Conservation (phyloP, 306 rosid species). For the Cucumis hystrix region DNA sequence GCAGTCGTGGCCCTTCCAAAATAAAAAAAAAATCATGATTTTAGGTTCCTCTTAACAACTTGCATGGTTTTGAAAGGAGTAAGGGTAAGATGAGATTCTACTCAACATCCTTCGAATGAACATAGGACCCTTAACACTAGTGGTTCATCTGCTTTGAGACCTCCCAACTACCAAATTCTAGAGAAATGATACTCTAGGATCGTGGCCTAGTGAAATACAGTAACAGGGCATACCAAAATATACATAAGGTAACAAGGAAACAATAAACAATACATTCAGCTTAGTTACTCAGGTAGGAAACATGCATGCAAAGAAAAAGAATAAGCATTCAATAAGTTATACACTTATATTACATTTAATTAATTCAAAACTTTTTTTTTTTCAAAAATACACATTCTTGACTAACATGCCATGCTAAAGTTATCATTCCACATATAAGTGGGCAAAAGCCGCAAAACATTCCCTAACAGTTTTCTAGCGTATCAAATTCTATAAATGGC, state of each 20-base stretch:
- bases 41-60: neutral
- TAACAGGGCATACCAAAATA: neutral
- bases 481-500: neutral
- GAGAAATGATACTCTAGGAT: neutral
- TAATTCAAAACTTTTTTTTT: neutral
- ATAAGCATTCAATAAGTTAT: neutral
- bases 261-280: neutral
- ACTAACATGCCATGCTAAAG: neutral
- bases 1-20: neutral
- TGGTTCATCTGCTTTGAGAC: neutral
- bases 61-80: neutral
- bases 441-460: neutral
- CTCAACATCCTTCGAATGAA: neutral
- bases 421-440: neutral
- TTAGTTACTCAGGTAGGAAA: neutral
- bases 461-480: neutral
- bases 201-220: neutral
- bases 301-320: neutral
- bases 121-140: neutral
- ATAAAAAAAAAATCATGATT: neutral
- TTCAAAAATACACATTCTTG: neutral
- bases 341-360: neutral
- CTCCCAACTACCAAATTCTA: neutral
- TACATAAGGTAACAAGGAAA: neutral
- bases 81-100: neutral